Evolutionary conservation across 305 asterid genomes (phyloP).

Genomic region (Fraxinus angustifolia): DNA sequence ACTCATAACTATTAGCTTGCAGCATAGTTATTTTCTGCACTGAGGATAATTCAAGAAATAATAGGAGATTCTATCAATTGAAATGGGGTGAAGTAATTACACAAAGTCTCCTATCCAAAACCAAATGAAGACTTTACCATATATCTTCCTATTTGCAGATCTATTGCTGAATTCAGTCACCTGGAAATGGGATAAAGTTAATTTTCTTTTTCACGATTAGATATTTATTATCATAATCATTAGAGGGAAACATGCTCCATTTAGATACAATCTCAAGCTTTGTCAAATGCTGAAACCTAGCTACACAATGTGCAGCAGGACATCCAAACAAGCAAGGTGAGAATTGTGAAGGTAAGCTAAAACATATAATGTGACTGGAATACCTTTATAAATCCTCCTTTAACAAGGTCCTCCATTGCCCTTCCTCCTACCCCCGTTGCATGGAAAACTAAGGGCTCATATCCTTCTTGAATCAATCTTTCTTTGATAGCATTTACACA

Average conservation of each 20-base stretch:
- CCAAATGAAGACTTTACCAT: neutral
- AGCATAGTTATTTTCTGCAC: neutral
- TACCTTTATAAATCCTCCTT: constrained; percentile 87
- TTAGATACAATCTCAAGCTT: neutral
- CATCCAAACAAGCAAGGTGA: constrained; percentile 2
- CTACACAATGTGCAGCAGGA: constrained; percentile 4
- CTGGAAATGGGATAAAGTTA: neutral
- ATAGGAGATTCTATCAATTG: neutral
- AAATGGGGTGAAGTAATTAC: neutral
- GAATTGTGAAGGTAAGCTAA: neutral
- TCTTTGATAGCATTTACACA: constrained; percentile 83
- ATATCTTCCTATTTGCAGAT: neutral
- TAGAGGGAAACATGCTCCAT: neutral
- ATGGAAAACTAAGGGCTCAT: constrained; percentile 77
- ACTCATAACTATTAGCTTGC: neutral
- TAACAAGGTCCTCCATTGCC: constrained; percentile 97
- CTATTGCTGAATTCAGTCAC: constrained; percentile 4
- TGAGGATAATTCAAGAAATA: neutral
- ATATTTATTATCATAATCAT: neutral
- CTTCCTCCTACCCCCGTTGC: constrained; percentile 99
- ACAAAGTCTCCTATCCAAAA: neutral
- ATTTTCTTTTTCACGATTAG: neutral
- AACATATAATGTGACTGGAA: neutral
- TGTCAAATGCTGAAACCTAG: constrained; percentile 9
- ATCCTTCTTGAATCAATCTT: constrained; percentile 75